These are phyloP conservation scores for Chloris gayana DNA, from an alignment of 176 grass and related monocot species.

Conservation along the genomic window DNA sequence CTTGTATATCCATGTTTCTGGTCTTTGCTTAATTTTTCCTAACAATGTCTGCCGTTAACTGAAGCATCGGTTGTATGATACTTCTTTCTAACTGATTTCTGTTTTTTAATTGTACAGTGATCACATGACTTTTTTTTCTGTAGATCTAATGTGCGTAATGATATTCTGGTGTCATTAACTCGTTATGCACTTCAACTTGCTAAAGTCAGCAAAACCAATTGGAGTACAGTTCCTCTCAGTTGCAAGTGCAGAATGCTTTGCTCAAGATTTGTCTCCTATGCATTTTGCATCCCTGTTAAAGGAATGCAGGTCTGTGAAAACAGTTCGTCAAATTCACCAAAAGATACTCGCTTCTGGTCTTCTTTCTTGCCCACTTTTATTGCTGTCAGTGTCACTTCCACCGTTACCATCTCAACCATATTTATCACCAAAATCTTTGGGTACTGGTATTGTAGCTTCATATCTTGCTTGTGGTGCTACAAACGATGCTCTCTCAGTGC, in stretches of 20 bases:
- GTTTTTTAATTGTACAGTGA: constrained; percentile 33
- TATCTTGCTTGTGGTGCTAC: constrained; percentile 47
- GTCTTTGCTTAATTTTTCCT: constrained; percentile 4
- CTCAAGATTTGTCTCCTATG: constrained; percentile 20
- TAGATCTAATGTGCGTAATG: constrained; percentile 17
- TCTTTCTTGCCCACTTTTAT: constrained; percentile 39
- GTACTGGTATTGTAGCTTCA: constrained; percentile 43
- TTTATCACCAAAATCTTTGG: constrained; percentile 49
- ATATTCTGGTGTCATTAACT: background rate
- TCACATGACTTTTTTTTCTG: constrained; percentile 19
- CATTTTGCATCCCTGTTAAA: constrained; percentile 49
- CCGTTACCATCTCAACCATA: constrained; percentile 36
- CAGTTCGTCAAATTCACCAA: constrained; percentile 57
- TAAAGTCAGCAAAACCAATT: constrained; percentile 21
- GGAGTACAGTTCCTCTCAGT: constrained; percentile 27
- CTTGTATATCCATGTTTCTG: background rate
- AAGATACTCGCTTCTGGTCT: constrained; percentile 48
- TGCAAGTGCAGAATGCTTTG: constrained; percentile 37
- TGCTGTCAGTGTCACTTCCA: constrained; percentile 39
- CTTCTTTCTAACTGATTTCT: constrained; percentile 14
- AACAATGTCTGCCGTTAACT: background rate
- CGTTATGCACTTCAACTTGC: constrained; percentile 40
- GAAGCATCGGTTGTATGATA: constrained; percentile 1
- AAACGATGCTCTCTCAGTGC: constrained; percentile 44
- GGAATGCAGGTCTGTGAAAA: constrained; percentile 44